Percentiles rank a stretch among this genome's conserved stretches.
Evolutionary conservation across 352 stramenopile species (phyloP).

Genomic region (Elongisporangium senticosum): DNA sequence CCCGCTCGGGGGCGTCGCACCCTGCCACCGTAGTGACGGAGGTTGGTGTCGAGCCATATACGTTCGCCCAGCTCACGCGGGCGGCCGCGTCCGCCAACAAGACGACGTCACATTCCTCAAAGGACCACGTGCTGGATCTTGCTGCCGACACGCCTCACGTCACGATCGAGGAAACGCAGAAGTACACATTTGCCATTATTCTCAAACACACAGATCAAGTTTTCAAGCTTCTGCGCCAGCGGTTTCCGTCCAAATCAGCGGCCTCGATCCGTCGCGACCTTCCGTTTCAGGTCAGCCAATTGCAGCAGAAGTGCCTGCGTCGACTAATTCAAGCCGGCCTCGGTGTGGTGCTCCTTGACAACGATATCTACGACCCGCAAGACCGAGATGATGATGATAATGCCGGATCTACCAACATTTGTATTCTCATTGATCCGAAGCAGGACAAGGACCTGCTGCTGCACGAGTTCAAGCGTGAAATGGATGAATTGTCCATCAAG

Average conservation of each 20-base stretch:
- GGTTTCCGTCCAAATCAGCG: slow-evolving; percentile 67
- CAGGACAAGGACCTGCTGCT: slow-evolving; percentile 75
- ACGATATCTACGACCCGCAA: slow-evolving; percentile 46
- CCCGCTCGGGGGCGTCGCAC: slow-evolving; percentile 7
- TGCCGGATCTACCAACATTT: slow-evolving; percentile 63
- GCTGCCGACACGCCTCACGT: slow-evolving; percentile 48
- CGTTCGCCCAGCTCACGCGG: slow-evolving; percentile 28
- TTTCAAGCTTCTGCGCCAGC: slow-evolving; percentile 47
- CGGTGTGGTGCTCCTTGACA: slow-evolving; percentile 68
- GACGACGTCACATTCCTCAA: slow-evolving; percentile 2
- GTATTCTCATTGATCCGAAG: slow-evolving; percentile 76
- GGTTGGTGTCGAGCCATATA: slow-evolving; percentile 36
- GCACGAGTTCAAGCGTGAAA: slow-evolving; percentile 85
- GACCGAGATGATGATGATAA: slow-evolving; percentile 38
- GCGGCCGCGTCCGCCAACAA: slow-evolving; percentile 1
- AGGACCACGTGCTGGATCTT: slow-evolving; percentile 6
- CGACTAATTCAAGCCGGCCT: slow-evolving; percentile 76
- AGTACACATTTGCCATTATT: slow-evolving; percentile 87
- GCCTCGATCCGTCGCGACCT: slow-evolving; percentile 66
- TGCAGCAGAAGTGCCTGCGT: slow-evolving; percentile 81
- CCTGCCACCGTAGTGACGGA: slow-evolving; percentile 44
- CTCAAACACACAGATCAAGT: slow-evolving; percentile 80
- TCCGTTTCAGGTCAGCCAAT: slow-evolving; percentile 50
- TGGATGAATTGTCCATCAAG: slow-evolving; percentile 81
- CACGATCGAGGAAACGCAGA: slow-evolving; percentile 82